Percentiles rank a stretch among this genome's conserved stretches.
Conservation (phyloP, 495 filamentous ascomycete genomes). For the Astrocystis sublimbata region DNA sequence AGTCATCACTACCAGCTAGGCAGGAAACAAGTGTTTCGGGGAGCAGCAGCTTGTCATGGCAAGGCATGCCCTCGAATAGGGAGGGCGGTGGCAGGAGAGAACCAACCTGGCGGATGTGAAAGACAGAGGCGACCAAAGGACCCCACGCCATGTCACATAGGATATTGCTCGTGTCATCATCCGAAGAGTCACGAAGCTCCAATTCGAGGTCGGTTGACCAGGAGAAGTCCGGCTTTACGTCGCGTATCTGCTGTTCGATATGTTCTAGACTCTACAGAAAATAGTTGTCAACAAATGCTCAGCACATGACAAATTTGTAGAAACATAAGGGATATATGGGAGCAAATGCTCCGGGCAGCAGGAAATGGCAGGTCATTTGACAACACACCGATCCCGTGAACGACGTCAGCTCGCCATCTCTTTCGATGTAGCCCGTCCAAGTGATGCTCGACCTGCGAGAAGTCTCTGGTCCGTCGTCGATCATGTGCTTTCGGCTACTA, state of each 20-base stretch:
- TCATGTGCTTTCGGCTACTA: neutral
- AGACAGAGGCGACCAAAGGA: conserved; percentile 14
- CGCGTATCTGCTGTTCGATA: conserved; percentile 12
- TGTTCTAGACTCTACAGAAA: conserved; percentile 4
- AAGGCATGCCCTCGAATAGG: neutral
- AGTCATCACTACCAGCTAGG: neutral
- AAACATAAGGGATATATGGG: neutral
- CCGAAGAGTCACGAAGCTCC: neutral
- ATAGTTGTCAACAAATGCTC: neutral
- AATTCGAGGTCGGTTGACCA: neutral
- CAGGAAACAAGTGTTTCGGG: neutral
- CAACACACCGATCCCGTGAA: conserved; percentile 6
- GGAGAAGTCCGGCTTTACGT: conserved; percentile 2
- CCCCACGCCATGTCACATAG: conserved; percentile 9
- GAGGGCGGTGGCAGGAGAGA: neutral
- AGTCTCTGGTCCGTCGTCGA: neutral
- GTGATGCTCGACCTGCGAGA: neutral
- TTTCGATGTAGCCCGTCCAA: conserved; percentile 8
- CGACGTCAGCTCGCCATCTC: neutral
- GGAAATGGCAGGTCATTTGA: neutral
- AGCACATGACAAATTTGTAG: neutral
- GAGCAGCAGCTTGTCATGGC: neutral
- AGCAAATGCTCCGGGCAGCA: neutral
- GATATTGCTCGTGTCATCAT: neutral
- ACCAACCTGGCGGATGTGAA: conserved; percentile 8